Percentiles rank a stretch among this genome's conserved stretches.
These are phyloP conservation scores for Mycogone perniciosa DNA, from an alignment of 2,329 filamentous ascomycete species.

Conservation along the genomic window DNA sequence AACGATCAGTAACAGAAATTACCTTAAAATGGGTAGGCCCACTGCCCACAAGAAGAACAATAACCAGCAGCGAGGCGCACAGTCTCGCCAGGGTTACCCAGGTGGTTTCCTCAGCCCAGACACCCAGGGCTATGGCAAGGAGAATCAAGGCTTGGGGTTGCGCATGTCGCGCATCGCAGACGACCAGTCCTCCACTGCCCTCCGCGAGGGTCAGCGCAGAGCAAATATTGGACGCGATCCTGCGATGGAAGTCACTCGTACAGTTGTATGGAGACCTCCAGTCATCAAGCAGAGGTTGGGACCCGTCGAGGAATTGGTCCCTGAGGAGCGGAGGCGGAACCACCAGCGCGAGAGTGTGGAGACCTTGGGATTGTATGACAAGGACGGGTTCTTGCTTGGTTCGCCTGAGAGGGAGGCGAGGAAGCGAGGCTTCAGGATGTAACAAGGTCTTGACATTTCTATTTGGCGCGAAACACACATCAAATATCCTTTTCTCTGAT, in stretches of 20 bases:
- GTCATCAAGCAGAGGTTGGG: conserved; percentile 18
- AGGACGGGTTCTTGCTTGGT: conserved; percentile 38
- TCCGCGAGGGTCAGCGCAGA: conserved; percentile 15
- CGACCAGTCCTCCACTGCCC: neutral
- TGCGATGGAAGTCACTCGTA: neutral
- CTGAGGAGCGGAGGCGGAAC: conserved; percentile 19
- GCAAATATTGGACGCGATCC: conserved; percentile 18
- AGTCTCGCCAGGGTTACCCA: conserved; percentile 5
- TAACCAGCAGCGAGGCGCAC: conserved; percentile 6
- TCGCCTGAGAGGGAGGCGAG: conserved; percentile 32
- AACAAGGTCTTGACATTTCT: neutral
- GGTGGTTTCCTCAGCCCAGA: neutral
- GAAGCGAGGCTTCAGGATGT: conserved; percentile 9
- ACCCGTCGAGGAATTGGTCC: conserved; percentile 22
- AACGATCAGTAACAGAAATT: conserved; percentile 40
- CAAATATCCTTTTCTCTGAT: neutral
- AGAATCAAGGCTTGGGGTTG: conserved; percentile 20
- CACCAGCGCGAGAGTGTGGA: conserved; percentile 27
- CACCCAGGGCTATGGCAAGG: conserved; percentile 22
- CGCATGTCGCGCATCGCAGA: conserved; percentile 15
- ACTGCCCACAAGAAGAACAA: conserved; percentile 15
- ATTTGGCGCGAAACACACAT: neutral
- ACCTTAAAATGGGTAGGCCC: conserved; percentile 37
- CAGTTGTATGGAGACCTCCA: neutral
- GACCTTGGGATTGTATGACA: conserved; percentile 39